Evolutionary conservation across 192 early-diverging fungal species (phyloP).

Genomic region (Phlyctochytrium planicorne): DNA sequence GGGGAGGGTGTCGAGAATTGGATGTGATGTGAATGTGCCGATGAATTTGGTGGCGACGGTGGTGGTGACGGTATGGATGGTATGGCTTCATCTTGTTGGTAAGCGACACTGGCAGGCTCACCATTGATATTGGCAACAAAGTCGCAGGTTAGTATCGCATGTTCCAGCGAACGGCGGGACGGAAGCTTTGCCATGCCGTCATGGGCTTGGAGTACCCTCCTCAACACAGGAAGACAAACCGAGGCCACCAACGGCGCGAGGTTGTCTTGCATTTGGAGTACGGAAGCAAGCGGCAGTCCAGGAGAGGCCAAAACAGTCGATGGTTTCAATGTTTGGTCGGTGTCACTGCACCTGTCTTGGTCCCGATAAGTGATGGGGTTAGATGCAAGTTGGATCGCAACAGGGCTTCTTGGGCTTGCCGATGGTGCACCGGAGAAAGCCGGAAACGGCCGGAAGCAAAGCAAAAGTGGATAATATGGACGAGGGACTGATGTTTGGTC

Average conservation of each 20-base stretch:
- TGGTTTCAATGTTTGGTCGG: too few relatives aligned
- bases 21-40: neutral
- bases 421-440: too few relatives aligned
- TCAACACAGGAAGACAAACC: neutral
- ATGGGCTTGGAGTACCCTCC: neutral
- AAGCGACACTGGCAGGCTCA: neutral
- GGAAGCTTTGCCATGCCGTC: neutral
- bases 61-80: too few relatives aligned
- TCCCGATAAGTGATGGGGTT: too few relatives aligned
- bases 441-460: too few relatives aligned
- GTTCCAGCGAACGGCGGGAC: neutral
- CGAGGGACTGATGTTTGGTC: too few relatives aligned
- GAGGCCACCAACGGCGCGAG: neutral
- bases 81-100: neutral
- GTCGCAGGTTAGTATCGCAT: neutral
- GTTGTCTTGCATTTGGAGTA: neutral
- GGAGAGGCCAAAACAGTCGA: too few relatives aligned
- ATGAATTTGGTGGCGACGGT: neutral
- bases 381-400: too few relatives aligned
- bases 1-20: neutral
- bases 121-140: neutral
- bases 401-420: too few relatives aligned
- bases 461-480: too few relatives aligned
- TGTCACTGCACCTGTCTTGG: too few relatives aligned
- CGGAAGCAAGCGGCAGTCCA: too few relatives aligned